Evolutionary conservation across 1,284 basidiomycete genomes (phyloP), one percentile per base, ranked within the genome.

Genomic region (Trichosporon coremiiforme): DNA sequence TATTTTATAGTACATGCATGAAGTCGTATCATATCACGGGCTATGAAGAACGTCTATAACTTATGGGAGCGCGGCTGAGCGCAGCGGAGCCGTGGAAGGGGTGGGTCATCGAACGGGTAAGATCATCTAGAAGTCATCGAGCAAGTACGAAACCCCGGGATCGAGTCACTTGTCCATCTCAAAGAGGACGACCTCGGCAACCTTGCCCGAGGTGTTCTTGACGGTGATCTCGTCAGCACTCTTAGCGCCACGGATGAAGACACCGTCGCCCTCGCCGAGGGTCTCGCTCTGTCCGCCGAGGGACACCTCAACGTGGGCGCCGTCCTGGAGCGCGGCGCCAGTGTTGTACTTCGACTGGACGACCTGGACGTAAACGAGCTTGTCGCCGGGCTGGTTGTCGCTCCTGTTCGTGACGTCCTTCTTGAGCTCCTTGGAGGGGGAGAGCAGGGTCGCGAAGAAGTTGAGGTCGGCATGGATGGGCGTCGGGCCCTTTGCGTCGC

Each of bases 291-390:
- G 82, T 7, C 84, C 84, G 35, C 85, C 79, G 9, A 71, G 65
- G 7, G 70, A 64, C 36, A 82, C 68, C 70, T 75, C 78, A 64
- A 80, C 70, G 35, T 75, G 65, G 1, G 76, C 70, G 55, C 73
- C 74, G 65, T 79, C 74, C 33, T 33, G 4, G 74, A 73, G 68
- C 0, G 78, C 82, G 0, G 87, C 84, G 22, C 79, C 75, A 0
- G 85, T 78, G 72, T 93, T 91, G 82, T 91, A 94, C 2, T 91
- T 92, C 29, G 89, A 89, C 83, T 93, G 91, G 67, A 92, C 80
- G 60, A 84, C 74, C 73, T 86, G 85, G 25, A 85, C 72, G 74
- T 85, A 85, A 41, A 84, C 79, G 20, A 83, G 81, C 71, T 82
- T 84, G 62, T 66, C 66, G 8, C 66, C 70, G 29, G 64, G 67